phyloP scores from a whole-genome alignment of 805 yeast species.

The Saccharomycopsis malanga region DNA sequence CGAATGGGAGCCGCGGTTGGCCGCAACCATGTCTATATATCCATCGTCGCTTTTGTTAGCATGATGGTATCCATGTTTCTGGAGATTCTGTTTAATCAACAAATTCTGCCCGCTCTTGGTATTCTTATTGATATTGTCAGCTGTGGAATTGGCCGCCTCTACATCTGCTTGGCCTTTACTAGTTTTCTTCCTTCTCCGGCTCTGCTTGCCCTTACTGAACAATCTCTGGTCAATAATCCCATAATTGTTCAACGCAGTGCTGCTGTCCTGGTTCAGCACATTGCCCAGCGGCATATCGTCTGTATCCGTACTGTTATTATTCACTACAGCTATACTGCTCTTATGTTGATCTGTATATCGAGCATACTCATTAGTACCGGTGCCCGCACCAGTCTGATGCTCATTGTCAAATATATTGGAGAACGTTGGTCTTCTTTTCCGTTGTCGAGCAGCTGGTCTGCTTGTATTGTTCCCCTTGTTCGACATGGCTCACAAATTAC shows the following conservation, averaged over 20 bases:
- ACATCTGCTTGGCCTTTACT: neutral
- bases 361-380: neutral
- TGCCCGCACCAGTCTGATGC: neutral
- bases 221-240: conserved; percentile 17
- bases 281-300: no score
- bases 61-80: neutral
- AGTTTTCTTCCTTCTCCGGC: neutral
- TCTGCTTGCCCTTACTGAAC: neutral
- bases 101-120: neutral
- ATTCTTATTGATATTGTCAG: neutral
- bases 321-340: neutral
- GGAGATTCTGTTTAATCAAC: neutral
- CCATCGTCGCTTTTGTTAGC: neutral
- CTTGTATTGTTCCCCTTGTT: no score
- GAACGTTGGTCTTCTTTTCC: conserved; percentile 11
- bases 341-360: neutral
- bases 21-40: neutral
- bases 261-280: no score
- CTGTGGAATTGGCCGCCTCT: neutral
- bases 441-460: no score
- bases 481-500: no score
- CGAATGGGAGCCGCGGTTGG: neutral
- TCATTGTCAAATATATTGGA: conserved; percentile 9
- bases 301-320: neutral
- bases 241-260: neutral